phyloP scores from a whole-genome alignment of 2,329 filamentous ascomycete species.

The Aspergillus sp. region DNA sequence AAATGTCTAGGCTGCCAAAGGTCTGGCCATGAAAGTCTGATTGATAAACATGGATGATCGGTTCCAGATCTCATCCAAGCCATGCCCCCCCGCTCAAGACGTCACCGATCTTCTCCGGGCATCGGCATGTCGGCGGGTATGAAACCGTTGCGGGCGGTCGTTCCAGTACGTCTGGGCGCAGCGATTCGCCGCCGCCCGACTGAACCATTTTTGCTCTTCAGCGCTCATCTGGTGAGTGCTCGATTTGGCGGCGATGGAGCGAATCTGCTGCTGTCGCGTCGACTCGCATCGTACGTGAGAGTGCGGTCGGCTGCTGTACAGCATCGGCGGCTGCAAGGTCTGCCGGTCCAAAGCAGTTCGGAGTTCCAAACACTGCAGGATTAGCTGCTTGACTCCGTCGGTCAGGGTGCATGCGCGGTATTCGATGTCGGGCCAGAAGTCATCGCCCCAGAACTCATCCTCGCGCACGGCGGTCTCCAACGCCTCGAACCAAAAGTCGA shows the following conservation, averaged over 20 bases:
- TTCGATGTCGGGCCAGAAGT: conserved; percentile 43
- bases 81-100: conserved; percentile 13
- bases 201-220: conserved; percentile 32
- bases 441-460: conserved; percentile 44
- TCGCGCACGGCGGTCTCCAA: conserved; percentile 41
- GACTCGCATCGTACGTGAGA: conserved; percentile 15
- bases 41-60: background rate
- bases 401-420: conserved; percentile 38
- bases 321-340: conserved; percentile 17
- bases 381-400: conserved; percentile 38
- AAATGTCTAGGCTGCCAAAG: background rate
- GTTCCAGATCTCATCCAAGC: background rate
- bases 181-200: conserved; percentile 18
- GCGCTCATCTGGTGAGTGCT: conserved; percentile 30
- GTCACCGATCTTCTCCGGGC: conserved; percentile 23
- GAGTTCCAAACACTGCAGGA: conserved; percentile 40
- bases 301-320: conserved; percentile 18
- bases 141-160: conserved; percentile 19
- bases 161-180: conserved; percentile 17
- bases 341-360: conserved; percentile 24
- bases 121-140: conserved; percentile 17
- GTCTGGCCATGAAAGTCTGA: background rate
- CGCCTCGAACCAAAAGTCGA: conserved; percentile 40
- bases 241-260: conserved; percentile 25
- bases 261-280: conserved; percentile 21